These are phyloP conservation scores for Botryosphaeria agaves DNA, from an alignment of 2,329 filamentous ascomycete genomes.

Conservation along the genomic window DNA sequence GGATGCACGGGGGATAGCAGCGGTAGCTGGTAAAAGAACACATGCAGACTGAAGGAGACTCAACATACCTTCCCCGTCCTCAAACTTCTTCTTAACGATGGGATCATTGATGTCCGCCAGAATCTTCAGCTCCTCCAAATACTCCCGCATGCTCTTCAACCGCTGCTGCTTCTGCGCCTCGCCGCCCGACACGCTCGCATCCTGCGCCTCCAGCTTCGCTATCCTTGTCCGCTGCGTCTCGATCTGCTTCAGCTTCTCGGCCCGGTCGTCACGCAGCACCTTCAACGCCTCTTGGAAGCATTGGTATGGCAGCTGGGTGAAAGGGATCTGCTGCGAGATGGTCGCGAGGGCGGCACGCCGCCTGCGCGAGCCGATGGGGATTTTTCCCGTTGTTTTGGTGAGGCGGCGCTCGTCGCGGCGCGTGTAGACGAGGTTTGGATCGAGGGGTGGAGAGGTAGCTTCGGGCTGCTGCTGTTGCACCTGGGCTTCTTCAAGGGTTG, in stretches of 20 bases:
- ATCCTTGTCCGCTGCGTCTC: slow-evolving; percentile 50
- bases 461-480: slow-evolving; percentile 4
- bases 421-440: slow-evolving; percentile 52
- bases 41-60: too few species aligned
- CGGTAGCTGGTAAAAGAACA: too few species aligned
- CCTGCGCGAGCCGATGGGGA: slow-evolving; percentile 64
- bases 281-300: slow-evolving; percentile 93
- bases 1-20: too few species aligned
- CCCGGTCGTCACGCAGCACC: slow-evolving; percentile 60
- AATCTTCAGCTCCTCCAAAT: slow-evolving; percentile 70
- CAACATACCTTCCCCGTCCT: slow-evolving; percentile 70
- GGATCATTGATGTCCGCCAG: slow-evolving; percentile 91
- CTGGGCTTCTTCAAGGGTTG: slow-evolving; percentile 25
- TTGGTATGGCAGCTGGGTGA: slow-evolving; percentile 90
- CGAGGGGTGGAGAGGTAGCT: slow-evolving; percentile 17
- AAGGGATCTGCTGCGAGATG: slow-evolving; percentile 51
- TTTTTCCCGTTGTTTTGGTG: slow-evolving; percentile 45
- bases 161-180: slow-evolving; percentile 39
- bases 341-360: slow-evolving; percentile 44
- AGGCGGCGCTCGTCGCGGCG: slow-evolving; percentile 49
- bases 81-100: slow-evolving; percentile 78
- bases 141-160: slow-evolving; percentile 50
- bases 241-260: slow-evolving; percentile 65
- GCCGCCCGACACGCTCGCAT: slow-evolving; percentile 6
- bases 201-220: slow-evolving; percentile 41